phyloP scores from a whole-genome alignment of 164 flowering plant species.

The Cinnamomum chago region DNA sequence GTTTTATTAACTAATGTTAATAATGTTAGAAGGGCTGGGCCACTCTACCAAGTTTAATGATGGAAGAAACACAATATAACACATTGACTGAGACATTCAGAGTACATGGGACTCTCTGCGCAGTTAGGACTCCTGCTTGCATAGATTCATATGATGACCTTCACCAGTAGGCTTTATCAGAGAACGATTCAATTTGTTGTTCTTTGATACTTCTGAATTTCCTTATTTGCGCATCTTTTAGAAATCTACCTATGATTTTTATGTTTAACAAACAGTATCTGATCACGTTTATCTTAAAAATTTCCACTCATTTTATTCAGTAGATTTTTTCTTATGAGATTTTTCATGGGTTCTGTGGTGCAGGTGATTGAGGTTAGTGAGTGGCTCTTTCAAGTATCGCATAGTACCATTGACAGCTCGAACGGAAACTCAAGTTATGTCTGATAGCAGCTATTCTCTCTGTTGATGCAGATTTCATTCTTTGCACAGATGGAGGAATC shows the following conservation, averaged over 20 bases:
- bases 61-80: not conserved
- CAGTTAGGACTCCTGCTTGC: not conserved
- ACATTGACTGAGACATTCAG: not conserved
- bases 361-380: not conserved
- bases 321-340: not conserved
- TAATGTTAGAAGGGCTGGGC: not conserved
- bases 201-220: not conserved
- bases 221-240: not conserved
- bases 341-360: not conserved
- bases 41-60: not conserved
- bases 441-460: not conserved
- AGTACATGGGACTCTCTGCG: not conserved
- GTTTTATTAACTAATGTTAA: not conserved
- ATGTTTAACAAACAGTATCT: not conserved
- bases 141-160: not conserved
- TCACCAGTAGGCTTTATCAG: not conserved
- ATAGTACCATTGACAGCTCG: not conserved
- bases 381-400: not conserved
- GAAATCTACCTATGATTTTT: not conserved
- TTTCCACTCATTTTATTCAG: not conserved
- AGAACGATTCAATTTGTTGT: not conserved
- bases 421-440: not conserved
- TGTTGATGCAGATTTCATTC: not conserved
- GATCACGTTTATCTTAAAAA: not conserved
- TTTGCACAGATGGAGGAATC: not conserved